Base-by-base conservation (phyloP, 306 rosid genomes). In the Rosa chinensis region DNA sequence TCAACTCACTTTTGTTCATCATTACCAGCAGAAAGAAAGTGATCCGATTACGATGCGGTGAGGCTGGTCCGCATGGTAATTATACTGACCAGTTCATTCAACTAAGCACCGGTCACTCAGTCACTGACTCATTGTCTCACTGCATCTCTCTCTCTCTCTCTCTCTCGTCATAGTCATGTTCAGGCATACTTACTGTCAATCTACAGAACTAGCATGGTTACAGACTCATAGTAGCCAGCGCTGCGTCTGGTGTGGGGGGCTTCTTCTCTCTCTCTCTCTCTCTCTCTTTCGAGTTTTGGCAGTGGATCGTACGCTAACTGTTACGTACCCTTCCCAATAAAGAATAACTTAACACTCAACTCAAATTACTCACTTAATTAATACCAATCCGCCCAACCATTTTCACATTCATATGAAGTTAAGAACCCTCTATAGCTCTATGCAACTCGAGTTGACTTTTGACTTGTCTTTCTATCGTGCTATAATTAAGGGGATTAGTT, bases 251-350 rank as follows among this genome's bases (percentile, higher is more conserved):
- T 2, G 67, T 61, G 39, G 67, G 39, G 40, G 40, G 4, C 37
- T 61, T 25, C 40, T 0, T 13, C 55, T 25, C 3, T 17, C 40
- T 28, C 32, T 28, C 32, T 28, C 32, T 28, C 32, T 28, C 32
- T 9, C 42, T 32, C 20, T 11, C 5, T 10, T 35, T 32, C 10
- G 5, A 35, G 20, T 56, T 56, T 8, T n/a, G 62, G 11, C 62
- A 56, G 9, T 7, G 25, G 10, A 68, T 79, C 80, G 86, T 81
- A 78, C 84, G 82, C 86, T 53, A 76, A 84, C 78, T 48, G 12
- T 68, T 55, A 63, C 86, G 37, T 44, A 44, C 47, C 9, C 82
- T 84, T 80, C 78, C 83, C 86, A 70, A 74, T 48, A 55, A 18
- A 56, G 12, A n/a, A 43, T 42, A 35, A 21, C 64, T 39, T n/a